A percentile compares a stretch with the other conserved stretches of the same genome.
Conservation (phyloP, 148 eudicot genomes). For the Spergularia marina region DNA sequence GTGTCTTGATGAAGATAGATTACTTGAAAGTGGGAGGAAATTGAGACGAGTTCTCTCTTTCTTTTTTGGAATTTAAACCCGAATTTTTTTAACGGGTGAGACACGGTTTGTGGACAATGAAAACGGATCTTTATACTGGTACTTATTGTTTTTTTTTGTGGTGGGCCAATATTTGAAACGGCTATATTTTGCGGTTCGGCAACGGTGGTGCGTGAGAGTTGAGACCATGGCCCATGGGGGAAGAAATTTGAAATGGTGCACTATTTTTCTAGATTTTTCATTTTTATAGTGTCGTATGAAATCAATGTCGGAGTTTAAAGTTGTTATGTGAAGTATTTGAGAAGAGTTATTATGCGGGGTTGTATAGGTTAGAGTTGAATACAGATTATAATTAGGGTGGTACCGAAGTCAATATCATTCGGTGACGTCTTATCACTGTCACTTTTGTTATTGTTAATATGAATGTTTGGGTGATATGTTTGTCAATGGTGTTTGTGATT, state of each 20-base stretch:
- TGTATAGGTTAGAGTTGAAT: not conserved
- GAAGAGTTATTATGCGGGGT: not conserved
- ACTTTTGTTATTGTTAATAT: too few relatives aligned
- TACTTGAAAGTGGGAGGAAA: not conserved
- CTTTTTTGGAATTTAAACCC: too few relatives aligned
- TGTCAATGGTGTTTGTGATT: too few relatives aligned
- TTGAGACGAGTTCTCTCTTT: too few relatives aligned
- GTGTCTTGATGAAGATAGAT: not conserved
- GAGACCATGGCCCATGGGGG: not conserved
- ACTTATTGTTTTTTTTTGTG: not conserved
- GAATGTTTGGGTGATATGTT: too few relatives aligned
- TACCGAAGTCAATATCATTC: too few relatives aligned
- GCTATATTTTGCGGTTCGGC: conserved; percentile 13
- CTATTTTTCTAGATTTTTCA: too few relatives aligned
- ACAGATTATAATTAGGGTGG: too few relatives aligned
- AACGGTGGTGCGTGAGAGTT: not conserved
- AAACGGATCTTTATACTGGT: not conserved
- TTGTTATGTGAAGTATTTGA: not conserved
- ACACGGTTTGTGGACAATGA: not conserved
- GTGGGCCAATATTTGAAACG: conserved; percentile 16
- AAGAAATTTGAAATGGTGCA: not conserved
- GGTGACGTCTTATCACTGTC: too few relatives aligned
- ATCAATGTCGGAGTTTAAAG: too few relatives aligned
- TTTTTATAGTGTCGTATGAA: too few relatives aligned
- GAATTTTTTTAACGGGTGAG: too few relatives aligned